Conservation (phyloP, 2,329 filamentous ascomycete genomes). For the Neopestalotiopsis sp. region DNA sequence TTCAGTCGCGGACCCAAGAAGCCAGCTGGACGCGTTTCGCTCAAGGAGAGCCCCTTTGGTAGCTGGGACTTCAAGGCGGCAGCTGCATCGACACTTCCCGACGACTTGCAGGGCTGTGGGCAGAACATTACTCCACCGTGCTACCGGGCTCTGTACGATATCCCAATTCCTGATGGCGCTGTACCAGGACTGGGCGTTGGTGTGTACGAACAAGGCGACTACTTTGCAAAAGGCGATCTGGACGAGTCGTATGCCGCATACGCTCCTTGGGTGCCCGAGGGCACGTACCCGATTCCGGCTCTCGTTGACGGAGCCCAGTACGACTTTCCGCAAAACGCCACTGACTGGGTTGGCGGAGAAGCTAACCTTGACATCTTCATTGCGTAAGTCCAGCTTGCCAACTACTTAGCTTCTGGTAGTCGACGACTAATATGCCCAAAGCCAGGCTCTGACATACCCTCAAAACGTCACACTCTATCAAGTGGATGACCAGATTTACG, state of each 20-base stretch:
- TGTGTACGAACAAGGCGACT: conserved; percentile 40
- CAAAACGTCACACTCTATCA: conserved; percentile 41
- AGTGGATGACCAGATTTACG: conserved; percentile 45
- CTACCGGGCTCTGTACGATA: conserved; percentile 26
- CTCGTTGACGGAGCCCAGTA: conserved; percentile 37
- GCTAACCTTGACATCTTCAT: conserved; percentile 38
- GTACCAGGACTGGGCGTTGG: conserved; percentile 28
- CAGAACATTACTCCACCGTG: conserved; percentile 10
- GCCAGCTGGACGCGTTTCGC: conserved; percentile 2
- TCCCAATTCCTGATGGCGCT: conserved; percentile 25
- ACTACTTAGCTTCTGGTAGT: background rate
- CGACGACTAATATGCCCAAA: conserved; percentile 30
- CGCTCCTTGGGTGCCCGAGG: conserved; percentile 30
- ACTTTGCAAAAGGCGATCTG: conserved; percentile 39
- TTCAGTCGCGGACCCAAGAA: conserved; percentile 20
- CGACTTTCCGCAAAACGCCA: conserved; percentile 19
- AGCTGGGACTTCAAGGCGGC: conserved; percentile 14
- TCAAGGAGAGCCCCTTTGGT: conserved; percentile 22
- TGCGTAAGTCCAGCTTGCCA: conserved; percentile 21
- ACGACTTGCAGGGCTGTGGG: conserved; percentile 9
- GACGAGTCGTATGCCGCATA: conserved; percentile 33
- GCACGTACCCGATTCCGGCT: conserved; percentile 39
- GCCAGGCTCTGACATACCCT: conserved; percentile 38
- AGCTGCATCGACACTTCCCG: conserved; percentile 17
- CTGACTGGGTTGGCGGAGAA: conserved; percentile 30